Percentiles rank a stretch among this genome's conserved stretches.
These are phyloP conservation scores for Chlorella sp. DNA, from an alignment of 139 green algal genomes.

Conservation along the genomic window DNA sequence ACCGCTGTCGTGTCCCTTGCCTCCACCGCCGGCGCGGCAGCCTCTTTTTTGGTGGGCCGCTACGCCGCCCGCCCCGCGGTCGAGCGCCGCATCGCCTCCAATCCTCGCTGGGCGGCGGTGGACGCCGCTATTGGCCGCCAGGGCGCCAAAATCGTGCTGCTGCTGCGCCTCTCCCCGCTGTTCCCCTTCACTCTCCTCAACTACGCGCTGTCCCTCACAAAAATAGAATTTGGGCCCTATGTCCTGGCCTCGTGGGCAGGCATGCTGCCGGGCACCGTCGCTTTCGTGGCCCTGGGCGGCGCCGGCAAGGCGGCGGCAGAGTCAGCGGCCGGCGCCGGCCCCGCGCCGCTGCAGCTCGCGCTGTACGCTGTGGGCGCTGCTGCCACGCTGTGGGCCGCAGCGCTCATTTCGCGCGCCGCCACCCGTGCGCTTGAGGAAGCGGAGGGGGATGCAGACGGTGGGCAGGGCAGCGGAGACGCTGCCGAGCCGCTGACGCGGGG, in stretches of 20 bases:
- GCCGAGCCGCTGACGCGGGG: background rate
- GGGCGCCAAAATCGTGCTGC: constrained; percentile 68
- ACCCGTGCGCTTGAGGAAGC: constrained; percentile 51
- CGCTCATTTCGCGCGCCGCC: constrained; percentile 59
- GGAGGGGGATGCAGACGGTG: background rate
- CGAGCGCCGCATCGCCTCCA: constrained; percentile 37
- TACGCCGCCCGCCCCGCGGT: constrained; percentile 68
- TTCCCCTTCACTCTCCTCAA: constrained; percentile 81
- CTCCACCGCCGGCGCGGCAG: constrained; percentile 62
- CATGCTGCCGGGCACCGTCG: constrained; percentile 85
- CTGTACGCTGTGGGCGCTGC: constrained; percentile 67
- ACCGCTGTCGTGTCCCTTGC: constrained; percentile 70
- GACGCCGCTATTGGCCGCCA: constrained; percentile 56
- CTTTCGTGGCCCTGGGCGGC: constrained; percentile 78
- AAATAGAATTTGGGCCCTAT: constrained; percentile 63
- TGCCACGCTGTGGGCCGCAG: constrained; percentile 65
- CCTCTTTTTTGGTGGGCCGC: constrained; percentile 72
- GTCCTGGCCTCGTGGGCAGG: constrained; percentile 76
- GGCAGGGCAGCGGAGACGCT: background rate
- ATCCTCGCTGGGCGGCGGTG: constrained; percentile 54
- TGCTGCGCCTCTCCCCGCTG: constrained; percentile 77
- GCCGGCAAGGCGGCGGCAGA: constrained; percentile 60
- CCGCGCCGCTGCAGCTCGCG: constrained; percentile 38
- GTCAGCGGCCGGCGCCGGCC: constrained; percentile 39
- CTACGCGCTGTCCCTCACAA: constrained; percentile 73